Conservation (phyloP, 768 basidiomycete genomes). For the Phlebiopsis gigantea region DNA sequence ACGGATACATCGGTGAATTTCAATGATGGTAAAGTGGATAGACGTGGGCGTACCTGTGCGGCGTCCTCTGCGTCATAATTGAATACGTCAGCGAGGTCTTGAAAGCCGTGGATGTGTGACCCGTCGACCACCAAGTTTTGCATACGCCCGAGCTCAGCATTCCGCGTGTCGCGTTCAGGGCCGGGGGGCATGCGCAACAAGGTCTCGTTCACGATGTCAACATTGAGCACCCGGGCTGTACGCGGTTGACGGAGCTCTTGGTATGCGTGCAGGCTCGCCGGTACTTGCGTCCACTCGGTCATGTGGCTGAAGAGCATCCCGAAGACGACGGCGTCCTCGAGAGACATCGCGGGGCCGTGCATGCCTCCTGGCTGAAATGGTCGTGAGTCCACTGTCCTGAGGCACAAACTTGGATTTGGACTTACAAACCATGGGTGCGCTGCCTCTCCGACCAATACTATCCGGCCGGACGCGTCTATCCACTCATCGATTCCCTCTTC, state of each 20-base stretch:
- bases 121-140: slow-evolving; percentile 41
- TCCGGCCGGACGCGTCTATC: slow-evolving; percentile 43
- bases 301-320: slow-evolving; percentile 56
- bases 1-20: background rate
- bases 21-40: background rate
- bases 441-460: slow-evolving; percentile 54
- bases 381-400: background rate
- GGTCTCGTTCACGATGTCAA: slow-evolving; percentile 38
- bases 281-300: slow-evolving; percentile 39
- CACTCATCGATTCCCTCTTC: slow-evolving; percentile 37
- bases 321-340: slow-evolving; percentile 61
- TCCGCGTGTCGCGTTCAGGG: slow-evolving; percentile 39
- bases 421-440: slow-evolving; percentile 53
- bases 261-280: slow-evolving; percentile 46
- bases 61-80: slow-evolving; percentile 48
- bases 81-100: slow-evolving; percentile 44
- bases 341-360: slow-evolving; percentile 44
- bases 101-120: slow-evolving; percentile 43
- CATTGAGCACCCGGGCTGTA: slow-evolving; percentile 36
- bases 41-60: slow-evolving; percentile 31
- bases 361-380: slow-evolving; percentile 43
- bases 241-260: slow-evolving; percentile 55
- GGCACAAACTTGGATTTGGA: slow-evolving; percentile 1
- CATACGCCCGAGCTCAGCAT: slow-evolving; percentile 33
- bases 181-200: slow-evolving; percentile 42